A percentile compares a stretch with the other conserved stretches of the same genome.
Evolutionary conservation across 768 basidiomycete genomes (phyloP).

Genomic region (Leccinum obscurum): DNA sequence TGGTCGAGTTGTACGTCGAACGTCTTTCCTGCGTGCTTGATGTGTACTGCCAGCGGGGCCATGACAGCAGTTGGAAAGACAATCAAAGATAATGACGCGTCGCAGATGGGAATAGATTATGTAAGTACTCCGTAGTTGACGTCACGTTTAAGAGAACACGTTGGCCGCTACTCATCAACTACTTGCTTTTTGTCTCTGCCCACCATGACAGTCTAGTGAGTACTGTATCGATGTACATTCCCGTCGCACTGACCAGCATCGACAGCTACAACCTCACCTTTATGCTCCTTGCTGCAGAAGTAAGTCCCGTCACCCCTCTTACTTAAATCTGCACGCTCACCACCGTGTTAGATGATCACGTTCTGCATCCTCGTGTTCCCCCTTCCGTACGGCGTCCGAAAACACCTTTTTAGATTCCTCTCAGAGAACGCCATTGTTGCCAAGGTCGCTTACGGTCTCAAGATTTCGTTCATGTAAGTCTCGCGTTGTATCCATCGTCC

Average conservation of each 20-base stretch:
- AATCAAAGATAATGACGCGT: slow-evolving; percentile 21
- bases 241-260: slow-evolving; percentile 4
- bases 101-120: slow-evolving; percentile 33
- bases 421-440: slow-evolving; percentile 70
- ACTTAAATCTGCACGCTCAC: background rate
- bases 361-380: slow-evolving; percentile 85
- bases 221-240: background rate
- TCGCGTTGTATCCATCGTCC: background rate
- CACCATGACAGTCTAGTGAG: slow-evolving; percentile 53
- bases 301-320: slow-evolving; percentile 17
- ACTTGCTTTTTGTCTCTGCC: background rate
- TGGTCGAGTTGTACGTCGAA: slow-evolving; percentile 72
- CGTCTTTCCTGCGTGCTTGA: slow-evolving; percentile 89
- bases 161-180: slow-evolving; percentile 11
- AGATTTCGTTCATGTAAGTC: slow-evolving; percentile 89
- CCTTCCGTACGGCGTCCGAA: slow-evolving; percentile 74
- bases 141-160: slow-evolving; percentile 28
- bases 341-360: slow-evolving; percentile 60
- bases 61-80: slow-evolving; percentile 37
- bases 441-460: slow-evolving; percentile 87
- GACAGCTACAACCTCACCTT: slow-evolving; percentile 79
- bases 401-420: slow-evolving; percentile 70
- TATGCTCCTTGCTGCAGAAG: slow-evolving; percentile 76
- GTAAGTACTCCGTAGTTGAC: slow-evolving; percentile 24
- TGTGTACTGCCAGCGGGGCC: slow-evolving; percentile 70